Conservation (phyloP, 805 yeast species). For the Myxozyma melibiosi region DNA sequence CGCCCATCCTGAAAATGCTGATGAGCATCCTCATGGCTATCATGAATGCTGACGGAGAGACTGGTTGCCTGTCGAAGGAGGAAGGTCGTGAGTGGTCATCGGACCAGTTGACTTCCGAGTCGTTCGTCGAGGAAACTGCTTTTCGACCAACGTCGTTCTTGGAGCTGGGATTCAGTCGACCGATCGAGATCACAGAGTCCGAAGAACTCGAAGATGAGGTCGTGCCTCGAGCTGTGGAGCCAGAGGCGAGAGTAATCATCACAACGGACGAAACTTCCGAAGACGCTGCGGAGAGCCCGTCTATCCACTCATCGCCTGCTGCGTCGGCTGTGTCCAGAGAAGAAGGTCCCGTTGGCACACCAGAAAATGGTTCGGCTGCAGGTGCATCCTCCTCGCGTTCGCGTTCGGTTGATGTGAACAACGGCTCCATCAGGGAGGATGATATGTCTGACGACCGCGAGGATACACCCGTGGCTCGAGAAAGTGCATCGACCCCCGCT, state of each 20-base stretch:
- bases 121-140: constrained; percentile 36
- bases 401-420: too few relatives aligned
- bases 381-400: too few relatives aligned
- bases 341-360: too few relatives aligned
- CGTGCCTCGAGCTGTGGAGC: not conserved
- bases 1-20: constrained; percentile 20
- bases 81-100: constrained; percentile 23
- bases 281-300: too few relatives aligned
- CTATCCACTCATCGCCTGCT: too few relatives aligned
- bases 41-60: constrained; percentile 30
- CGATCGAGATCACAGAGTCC: constrained; percentile 12
- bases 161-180: constrained; percentile 30
- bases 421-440: too few relatives aligned
- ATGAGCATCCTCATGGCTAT: constrained; percentile 20
- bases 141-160: constrained; percentile 35
- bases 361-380: too few relatives aligned
- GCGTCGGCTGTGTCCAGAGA: too few relatives aligned
- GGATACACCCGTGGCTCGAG: too few relatives aligned
- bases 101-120: constrained; percentile 11
- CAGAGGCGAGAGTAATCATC: constrained; percentile 2
- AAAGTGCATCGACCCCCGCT: too few relatives aligned
- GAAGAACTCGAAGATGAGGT: not conserved
- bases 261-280: too few relatives aligned
- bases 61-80: constrained; percentile 6
- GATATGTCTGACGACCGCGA: too few relatives aligned